Evolutionary conservation across 805 yeast species (phyloP), one percentile per base, ranked within the genome.

Genomic region (Martiniozyma abietophila): DNA sequence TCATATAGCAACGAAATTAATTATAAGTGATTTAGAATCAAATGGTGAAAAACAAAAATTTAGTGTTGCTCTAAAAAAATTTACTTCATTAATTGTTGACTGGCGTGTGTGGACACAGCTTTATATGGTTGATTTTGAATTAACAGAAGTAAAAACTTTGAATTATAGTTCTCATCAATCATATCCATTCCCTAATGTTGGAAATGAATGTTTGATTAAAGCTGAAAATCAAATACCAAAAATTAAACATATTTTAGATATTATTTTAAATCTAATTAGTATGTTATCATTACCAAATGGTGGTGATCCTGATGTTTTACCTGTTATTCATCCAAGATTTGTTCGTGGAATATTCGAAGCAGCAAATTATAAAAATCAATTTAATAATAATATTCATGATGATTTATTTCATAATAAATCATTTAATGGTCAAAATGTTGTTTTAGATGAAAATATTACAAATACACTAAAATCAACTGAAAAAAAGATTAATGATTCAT

Each of bases 291-390:
- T 38, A 29, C 11, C 16, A 19, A 29, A 14, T 26, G 29, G 18
- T 11, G 23, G 9, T 27, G 32, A 49, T 26, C 37, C 51, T 2
- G 28, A 45, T 31, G 33, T 56, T 11, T 41, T 78, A 23, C 92
- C 89, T 0, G 80, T 79, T 49, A 58, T 76, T 2, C 72, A 76
- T 43, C 86, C 92, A 7, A 63, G 92, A 39, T 77, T 80, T 46
- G 56, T 81, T 14, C 64, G 68, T 27, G 74, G 75, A 19, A 73
- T 70, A 35, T 80, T 76, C 51, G 76, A 76, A 45, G 89, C 86
- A 12, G 89, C 88, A n/a, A 76, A 77, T 40, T 80, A 86, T 79
- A 69, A 72, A 31, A 80, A 79, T 46, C 83, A 82, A 18, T 77
- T 78, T 44, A 70, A 73, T 43, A 47, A 36, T 35, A 41, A 12